Evolutionary conservation across 2,329 filamentous ascomycete genomes (phyloP).

Genomic region (Penicillium sp.): DNA sequence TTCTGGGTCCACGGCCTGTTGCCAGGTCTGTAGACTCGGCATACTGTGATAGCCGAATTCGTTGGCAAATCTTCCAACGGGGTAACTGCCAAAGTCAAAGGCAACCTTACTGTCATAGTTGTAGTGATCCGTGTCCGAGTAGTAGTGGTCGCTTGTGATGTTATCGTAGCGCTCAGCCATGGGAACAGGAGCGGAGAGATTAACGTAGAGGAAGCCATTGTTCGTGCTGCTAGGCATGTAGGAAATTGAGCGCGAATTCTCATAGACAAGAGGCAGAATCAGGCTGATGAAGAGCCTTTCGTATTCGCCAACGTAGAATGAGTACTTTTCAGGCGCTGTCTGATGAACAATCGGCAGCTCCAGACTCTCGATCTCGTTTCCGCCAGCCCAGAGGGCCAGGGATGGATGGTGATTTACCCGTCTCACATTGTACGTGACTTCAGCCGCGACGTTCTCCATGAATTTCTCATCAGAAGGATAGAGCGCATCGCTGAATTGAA

Average conservation of each 20-base stretch:
- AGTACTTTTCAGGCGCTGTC: conserved; percentile 51
- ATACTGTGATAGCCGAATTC: conserved; percentile 68
- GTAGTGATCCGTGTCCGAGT: conserved; percentile 65
- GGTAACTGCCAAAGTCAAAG: conserved; percentile 60
- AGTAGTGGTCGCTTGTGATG: conserved; percentile 55
- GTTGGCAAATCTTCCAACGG: conserved; percentile 63
- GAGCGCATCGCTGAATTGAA: conserved; percentile 64
- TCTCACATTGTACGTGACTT: conserved; percentile 64
- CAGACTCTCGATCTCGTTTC: conserved; percentile 64
- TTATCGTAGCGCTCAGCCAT: conserved; percentile 63
- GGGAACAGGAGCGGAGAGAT: conserved; percentile 57
- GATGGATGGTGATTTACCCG: conserved; percentile 64
- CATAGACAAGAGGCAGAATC: conserved; percentile 60
- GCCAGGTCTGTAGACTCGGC: conserved; percentile 64
- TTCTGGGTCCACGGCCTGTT: conserved; percentile 54
- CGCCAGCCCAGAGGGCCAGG: conserved; percentile 58
- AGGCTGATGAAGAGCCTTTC: conserved; percentile 61
- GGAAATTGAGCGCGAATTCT: conserved; percentile 62
- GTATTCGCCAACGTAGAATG: conserved; percentile 55
- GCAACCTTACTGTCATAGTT: conserved; percentile 59
- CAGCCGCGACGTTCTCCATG: conserved; percentile 58
- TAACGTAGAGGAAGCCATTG: conserved; percentile 60
- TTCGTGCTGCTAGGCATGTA: conserved; percentile 64
- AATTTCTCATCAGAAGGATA: conserved; percentile 61
- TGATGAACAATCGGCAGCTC: conserved; percentile 51